phyloP scores from a whole-genome alignment of 2,329 filamentous ascomycete genomes.

The Aspergillus clavatus region DNA sequence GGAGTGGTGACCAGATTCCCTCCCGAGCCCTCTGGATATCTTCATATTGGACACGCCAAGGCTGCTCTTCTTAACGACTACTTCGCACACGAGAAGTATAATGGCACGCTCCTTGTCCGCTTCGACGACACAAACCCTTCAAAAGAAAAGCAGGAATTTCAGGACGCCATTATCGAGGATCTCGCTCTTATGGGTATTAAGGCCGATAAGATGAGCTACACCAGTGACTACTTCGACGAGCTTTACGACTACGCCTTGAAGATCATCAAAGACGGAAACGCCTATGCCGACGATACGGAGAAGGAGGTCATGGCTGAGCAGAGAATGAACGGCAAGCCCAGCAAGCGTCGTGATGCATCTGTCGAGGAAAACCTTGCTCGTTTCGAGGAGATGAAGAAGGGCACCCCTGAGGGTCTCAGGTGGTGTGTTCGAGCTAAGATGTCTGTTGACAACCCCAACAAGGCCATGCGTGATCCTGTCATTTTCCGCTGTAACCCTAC shows the following conservation, averaged over 20 bases:
- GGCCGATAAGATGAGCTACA: conserved; percentile 81
- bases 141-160: conserved; percentile 95
- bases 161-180: conserved; percentile 91
- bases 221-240: conserved; percentile 91
- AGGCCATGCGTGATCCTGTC: conserved; percentile 91
- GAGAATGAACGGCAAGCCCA: conserved; percentile 78
- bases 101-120: conserved; percentile 82
- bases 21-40: conserved; percentile 90
- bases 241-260: conserved; percentile 80
- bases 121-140: conserved; percentile 97
- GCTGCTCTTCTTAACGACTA: conserved; percentile 91
- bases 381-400: conserved; percentile 91
- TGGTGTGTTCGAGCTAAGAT: conserved; percentile 97
- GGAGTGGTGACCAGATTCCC: conserved; percentile 90
- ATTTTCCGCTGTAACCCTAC: conserved; percentile 88
- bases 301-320: conserved; percentile 83
- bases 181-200: conserved; percentile 86
- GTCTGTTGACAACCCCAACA: conserved; percentile 86
- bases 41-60: conserved; percentile 95
- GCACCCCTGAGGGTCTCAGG: conserved; percentile 68
- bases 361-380: conserved; percentile 79
- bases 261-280: conserved; percentile 80
- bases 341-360: conserved; percentile 69
- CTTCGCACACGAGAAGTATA: conserved; percentile 90
- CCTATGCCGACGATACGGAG: conserved; percentile 91